Evolutionary conservation across 2,329 filamentous ascomycete species (phyloP), one percentile per base, ranked within the genome.

Genomic region (Fonsecaea pedrosoi): DNA sequence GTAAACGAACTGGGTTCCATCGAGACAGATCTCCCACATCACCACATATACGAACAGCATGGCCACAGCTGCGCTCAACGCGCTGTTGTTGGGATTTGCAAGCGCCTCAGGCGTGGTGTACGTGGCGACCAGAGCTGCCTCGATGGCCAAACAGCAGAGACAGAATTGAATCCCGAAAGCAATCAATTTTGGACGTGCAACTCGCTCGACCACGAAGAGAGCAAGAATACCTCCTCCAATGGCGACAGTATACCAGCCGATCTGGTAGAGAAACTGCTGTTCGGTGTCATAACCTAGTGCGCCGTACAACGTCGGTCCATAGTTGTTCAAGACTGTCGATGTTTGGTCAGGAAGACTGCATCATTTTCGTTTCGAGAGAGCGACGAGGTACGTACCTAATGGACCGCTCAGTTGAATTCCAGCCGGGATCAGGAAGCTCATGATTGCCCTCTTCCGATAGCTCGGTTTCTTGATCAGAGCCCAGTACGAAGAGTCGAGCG

Each of bases 1-100:
- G 57, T 67, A 70, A 4, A 37, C 59, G 48, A 69, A 70, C 32
- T 65, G 56, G 10, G 32, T 55, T 21, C 69, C 66, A 37, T 69
- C 66, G 15, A 69, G 61, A 38, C 18, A 38, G 37, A 30, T 15
- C 21, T 67, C 21, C 32, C 62, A 67, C 4, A 13, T 48, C 8
- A 63, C 32, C 10, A 54, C 40, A 21, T 63, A 54, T 9, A 63
- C 10, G 37, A 61, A 67, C 6, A 94, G 94, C 82, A 95, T 94
- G 68, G 91, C 87, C 12, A 71, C 62, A 7, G 54, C 58, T n/a
- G 60, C 62, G 7, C 54, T 25, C 2, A 69, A 60, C 4, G 64
- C 67, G 34, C 25, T 42, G 10, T 37, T 15, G 32, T 69, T 69
- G 6, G 64, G 64, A 15, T 53, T 18, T 4, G 35, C 48, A 12